Evolutionary conservation across 345 rosid genomes (phyloP).

Genomic region (Capsella bursapastoris): DNA sequence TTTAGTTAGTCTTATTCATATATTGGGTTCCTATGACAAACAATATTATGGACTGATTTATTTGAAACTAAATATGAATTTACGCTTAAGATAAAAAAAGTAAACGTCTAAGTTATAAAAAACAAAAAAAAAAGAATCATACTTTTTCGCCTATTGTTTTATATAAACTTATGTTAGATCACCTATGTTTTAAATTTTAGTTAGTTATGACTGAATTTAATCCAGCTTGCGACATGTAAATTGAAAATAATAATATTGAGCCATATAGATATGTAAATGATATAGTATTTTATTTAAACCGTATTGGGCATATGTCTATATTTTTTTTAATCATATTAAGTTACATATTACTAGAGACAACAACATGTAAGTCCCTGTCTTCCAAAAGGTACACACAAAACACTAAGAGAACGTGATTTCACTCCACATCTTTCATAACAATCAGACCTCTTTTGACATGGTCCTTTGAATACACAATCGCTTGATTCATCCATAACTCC

Average conservation of each 20-base stretch:
- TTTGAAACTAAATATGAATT: no score
- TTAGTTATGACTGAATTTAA: no score
- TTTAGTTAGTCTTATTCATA: not conserved
- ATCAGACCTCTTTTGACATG: conserved; percentile 10
- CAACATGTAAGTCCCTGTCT: not conserved
- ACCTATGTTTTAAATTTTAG: no score
- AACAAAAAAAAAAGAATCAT: no score
- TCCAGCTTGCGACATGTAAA: not conserved
- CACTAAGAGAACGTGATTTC: not conserved
- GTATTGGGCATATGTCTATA: not conserved
- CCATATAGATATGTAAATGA: not conserved
- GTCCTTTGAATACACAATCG: conserved; percentile 15
- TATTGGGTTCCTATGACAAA: not conserved
- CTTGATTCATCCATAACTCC: not conserved
- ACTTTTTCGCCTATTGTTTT: no score
- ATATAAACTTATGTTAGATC: no score
- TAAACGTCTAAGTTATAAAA: no score
- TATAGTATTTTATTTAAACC: not conserved
- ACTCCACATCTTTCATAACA: not conserved
- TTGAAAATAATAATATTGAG: not conserved
- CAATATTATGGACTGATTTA: no score
- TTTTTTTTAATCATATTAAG: not conserved
- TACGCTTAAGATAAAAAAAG: no score
- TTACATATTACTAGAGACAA: not conserved
- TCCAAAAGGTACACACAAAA: conserved; percentile 4